Evolutionary conservation across 345 rosid species (phyloP), one percentile per base, ranked within the genome.

Genomic region (Eucalyptus regnans): DNA sequence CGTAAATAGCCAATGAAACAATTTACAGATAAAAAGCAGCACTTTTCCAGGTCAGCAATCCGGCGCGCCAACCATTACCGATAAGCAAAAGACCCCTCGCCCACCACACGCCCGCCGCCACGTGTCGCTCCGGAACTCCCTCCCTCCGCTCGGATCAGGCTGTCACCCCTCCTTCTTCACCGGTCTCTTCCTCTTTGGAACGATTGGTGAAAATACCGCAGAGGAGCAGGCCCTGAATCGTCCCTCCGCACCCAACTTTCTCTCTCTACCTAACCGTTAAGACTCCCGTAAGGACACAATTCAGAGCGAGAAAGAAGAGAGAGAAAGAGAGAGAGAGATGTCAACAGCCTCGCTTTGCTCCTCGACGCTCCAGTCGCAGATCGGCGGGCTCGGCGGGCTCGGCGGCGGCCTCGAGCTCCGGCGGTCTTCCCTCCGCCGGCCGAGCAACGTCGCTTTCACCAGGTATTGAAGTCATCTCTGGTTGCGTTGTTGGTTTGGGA

Each of bases 401-500:
- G n/a, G n/a, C 93, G 93, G 89, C 90, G 97, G 96, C 50, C 93
- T 94, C 71, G 90, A 88, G 88, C 91, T 93, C 27, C 95, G 90
- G 86, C 94, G 90, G 50, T 76, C 87, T 49, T 86, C 80, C 88
- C 88, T 92, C n/a, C 86, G 58, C 54, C 94, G 86, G 87, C 92
- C 94, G 93, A 89, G 46, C 90, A 91, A 94, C 22, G 52, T 93
- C 44, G 44, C 94, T 86, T 54, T 92, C 62, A 54, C 95, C 50
- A 92, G 97, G 97, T 95, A 80, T 2, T 17, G 84, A 76, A 76
- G 84, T 41, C 46, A 3, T 76, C 48, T 27, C 84, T 22, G 48
- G 46, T 37, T 41, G 43, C 23, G 12, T 71, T 71, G 3, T 68
- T 17, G 46, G 46, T 76, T 37, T 12, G 48, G 48, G 23, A 37